phyloP scores from a whole-genome alignment of 305 asterid species.

The Salvia sclarea region DNA sequence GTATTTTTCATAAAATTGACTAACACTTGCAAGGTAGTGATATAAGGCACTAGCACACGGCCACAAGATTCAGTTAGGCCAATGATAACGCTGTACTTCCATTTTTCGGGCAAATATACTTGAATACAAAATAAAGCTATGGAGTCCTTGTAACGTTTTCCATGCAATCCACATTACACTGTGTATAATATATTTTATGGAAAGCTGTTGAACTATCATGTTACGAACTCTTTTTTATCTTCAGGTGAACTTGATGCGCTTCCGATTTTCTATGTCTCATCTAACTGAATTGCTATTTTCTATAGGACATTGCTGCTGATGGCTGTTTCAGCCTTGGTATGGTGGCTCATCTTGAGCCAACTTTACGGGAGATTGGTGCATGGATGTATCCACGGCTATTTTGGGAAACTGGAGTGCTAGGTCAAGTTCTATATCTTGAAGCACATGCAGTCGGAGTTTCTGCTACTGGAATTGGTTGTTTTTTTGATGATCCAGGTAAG shows the following conservation, averaged over 20 bases:
- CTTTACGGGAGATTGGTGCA: slow-evolving; percentile 54
- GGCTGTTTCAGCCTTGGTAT: slow-evolving; percentile 98
- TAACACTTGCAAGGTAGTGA: background rate
- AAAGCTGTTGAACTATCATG: background rate
- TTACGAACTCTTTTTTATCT: background rate
- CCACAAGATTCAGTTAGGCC: background rate
- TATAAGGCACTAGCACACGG: too few species aligned
- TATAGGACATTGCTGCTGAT: slow-evolving; percentile 84
- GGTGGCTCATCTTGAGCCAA: slow-evolving; percentile 83
- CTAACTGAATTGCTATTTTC: slow-evolving; percentile 14
- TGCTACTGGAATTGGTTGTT: slow-evolving; percentile 97
- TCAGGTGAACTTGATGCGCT: background rate
- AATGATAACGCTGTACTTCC: background rate
- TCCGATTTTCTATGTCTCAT: background rate
- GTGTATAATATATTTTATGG: background rate
- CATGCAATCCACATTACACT: background rate
- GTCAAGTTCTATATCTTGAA: slow-evolving; percentile 92
- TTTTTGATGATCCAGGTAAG: slow-evolving; percentile 93
- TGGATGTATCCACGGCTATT: slow-evolving; percentile 97
- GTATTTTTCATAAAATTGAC: background rate
- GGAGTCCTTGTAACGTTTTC: background rate
- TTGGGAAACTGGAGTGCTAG: slow-evolving; percentile 98
- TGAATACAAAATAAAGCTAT: background rate
- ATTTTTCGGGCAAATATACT: background rate
- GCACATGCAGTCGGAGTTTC: slow-evolving; percentile 93